Conservation (phyloP, 257 asterid species). For the Solanum piurae region DNA sequence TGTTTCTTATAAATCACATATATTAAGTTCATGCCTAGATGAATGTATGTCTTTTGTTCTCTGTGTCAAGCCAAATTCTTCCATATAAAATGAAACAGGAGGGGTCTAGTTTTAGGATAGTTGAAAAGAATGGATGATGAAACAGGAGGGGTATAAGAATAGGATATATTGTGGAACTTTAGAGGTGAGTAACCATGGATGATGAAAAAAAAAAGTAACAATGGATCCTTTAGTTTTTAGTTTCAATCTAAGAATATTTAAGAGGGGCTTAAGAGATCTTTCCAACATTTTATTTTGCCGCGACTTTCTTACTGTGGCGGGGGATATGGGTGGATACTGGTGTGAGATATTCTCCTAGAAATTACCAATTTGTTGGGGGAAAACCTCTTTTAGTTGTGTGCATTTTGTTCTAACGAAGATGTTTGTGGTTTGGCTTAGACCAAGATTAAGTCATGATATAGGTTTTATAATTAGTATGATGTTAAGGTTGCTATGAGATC, state of each 20-base stretch:
- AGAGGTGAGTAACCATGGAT: background rate
- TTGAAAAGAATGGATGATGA: background rate
- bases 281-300: background rate
- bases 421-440: background rate
- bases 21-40: background rate
- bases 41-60: background rate
- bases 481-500: background rate
- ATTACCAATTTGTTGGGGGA: background rate
- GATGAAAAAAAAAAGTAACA: background rate
- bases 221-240: background rate
- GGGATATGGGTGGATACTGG: background rate
- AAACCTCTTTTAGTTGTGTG: background rate
- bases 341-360: background rate
- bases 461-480: background rate
- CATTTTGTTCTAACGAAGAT: background rate
- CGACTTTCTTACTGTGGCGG: background rate
- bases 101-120: background rate
- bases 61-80: background rate
- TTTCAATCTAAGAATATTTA: background rate
- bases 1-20: background rate
- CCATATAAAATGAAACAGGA: background rate
- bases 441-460: background rate
- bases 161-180: background rate
- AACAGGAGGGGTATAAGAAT: background rate
- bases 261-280: background rate